Base-by-base conservation (phyloP, 192 early-diverging fungal genomes). In the Chytriomyces sp. region DNA sequence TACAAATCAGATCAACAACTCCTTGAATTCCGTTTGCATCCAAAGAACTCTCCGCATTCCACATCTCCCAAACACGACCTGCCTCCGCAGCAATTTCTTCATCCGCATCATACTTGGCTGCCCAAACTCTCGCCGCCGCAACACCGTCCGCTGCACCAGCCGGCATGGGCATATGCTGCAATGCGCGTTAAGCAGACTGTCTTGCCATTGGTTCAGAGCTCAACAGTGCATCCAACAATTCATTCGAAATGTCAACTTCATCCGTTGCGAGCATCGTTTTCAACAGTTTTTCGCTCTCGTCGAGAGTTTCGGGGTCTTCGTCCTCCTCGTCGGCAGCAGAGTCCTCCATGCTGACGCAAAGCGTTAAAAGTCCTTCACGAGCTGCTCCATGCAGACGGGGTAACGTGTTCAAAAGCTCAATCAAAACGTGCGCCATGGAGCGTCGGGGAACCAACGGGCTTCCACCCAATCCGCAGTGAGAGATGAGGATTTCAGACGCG, bases 71-170 rank as follows among this genome's bases (percentile, higher is more conserved):
- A 43, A 93, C 77, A 45, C 69, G 61, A 28, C 81, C 82, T 2
- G 93, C 93, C 11, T 91, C 85, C 3, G 81, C 82, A 57, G 86
- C 84, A 50, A 85, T 82, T 11, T 70, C 74, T 50, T 92, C 92
- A 0, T 68, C 66, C 7, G 84, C 81, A 77, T 96, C 94, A 75
- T 86, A 89, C 35, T 86, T 86, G 11, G 86, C 82, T 46, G 90
- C 75, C 93, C 93, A 96, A 35, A 96, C 82, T 59, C 91, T 84
- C 11, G 85, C 79, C 44, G 89, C 91, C 80, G 91, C 92, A 49
- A 85, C 82, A 28, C 89, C 86, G 11, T 86, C 72, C 6, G 90
- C 82, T 50, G 43, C 45, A 20, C 69, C 69, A 8, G 73, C 78
- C 18, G 79, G 69, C 23, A 81, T 59, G 0, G 75, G 75, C 77